A percentile compares a stretch with the other conserved stretches of the same genome.
Evolutionary conservation across 2,329 filamentous ascomycete species (phyloP).

Genomic region (Tolypocladium tropicale): DNA sequence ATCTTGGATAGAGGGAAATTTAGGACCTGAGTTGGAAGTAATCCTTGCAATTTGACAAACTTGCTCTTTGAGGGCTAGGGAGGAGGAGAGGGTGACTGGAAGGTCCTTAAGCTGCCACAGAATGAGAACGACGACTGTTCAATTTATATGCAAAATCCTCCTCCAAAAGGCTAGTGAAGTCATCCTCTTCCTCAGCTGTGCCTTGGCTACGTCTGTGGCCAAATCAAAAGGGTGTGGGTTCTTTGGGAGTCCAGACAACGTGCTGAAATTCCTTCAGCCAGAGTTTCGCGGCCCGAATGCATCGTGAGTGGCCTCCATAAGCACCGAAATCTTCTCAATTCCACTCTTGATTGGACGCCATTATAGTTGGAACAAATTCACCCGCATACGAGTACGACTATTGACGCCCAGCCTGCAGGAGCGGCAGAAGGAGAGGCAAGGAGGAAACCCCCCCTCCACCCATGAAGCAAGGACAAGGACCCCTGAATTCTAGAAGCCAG

Average conservation of each 20-base stretch:
- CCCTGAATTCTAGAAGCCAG: neutral
- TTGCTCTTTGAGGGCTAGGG: neutral
- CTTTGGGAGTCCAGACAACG: neutral
- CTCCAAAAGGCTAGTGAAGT: neutral
- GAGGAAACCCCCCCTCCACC: no score
- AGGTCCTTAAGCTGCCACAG: no score
- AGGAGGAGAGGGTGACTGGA: neutral
- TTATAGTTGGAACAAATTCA: neutral
- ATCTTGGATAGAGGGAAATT: neutral
- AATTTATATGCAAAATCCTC: neutral
- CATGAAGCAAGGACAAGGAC: neutral
- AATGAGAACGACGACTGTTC: neutral
- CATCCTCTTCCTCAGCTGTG: neutral
- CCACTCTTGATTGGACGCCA: neutral
- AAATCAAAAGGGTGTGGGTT: neutral
- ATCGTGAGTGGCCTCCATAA: neutral
- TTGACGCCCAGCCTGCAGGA: neutral
- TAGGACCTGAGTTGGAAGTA: no score
- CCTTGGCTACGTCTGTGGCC: no score
- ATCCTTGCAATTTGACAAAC: neutral
- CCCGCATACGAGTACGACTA: neutral
- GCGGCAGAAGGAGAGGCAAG: neutral
- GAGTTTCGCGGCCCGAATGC: neutral
- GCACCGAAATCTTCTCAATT: neutral
- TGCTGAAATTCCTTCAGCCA: neutral